A percentile compares a stretch with the other conserved stretches of the same genome.
Conservation (phyloP, 2,329 filamentous ascomycete genomes). For the Neonectria neomacrospora region DNA sequence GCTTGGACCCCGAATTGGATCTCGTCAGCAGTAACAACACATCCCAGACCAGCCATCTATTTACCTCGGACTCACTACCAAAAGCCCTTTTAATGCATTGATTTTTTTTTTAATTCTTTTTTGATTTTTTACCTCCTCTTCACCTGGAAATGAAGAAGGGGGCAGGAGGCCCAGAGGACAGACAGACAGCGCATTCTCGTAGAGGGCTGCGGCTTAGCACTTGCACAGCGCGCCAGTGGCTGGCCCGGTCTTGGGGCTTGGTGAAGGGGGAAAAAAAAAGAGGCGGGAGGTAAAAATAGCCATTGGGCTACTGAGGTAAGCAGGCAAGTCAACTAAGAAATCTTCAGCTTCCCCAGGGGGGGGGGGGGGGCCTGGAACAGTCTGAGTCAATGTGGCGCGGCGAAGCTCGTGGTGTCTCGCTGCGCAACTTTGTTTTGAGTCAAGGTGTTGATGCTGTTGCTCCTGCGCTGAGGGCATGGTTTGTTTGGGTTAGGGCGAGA, state of each 20-base stretch:
- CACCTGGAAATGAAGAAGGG: background rate
- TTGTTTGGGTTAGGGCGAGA: background rate
- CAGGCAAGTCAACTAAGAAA: background rate
- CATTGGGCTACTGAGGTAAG: conserved; percentile 22
- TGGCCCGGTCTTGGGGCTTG: background rate
- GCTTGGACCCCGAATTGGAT: background rate
- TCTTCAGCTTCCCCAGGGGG: background rate
- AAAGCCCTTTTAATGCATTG: background rate
- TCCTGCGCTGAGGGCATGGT: background rate
- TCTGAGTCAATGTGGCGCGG: conserved; percentile 1
- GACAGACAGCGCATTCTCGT: background rate
- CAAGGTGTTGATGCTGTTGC: background rate
- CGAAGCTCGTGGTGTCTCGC: background rate
- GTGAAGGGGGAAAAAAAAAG: background rate
- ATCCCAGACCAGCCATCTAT: no score
- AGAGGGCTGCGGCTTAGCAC: conserved; percentile 9
- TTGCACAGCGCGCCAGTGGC: background rate
- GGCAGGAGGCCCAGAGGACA: no score
- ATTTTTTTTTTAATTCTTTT: no score
- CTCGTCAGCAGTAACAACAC: background rate
- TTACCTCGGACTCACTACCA: background rate
- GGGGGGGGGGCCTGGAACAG: no score
- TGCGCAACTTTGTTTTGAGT: background rate
- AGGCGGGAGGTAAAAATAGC: conserved; percentile 27
- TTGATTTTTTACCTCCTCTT: background rate